Percentiles rank a stretch among this genome's conserved stretches.
Conservation (phyloP, 352 stramenopile species). For the Globisporangium paroecandrum region DNA sequence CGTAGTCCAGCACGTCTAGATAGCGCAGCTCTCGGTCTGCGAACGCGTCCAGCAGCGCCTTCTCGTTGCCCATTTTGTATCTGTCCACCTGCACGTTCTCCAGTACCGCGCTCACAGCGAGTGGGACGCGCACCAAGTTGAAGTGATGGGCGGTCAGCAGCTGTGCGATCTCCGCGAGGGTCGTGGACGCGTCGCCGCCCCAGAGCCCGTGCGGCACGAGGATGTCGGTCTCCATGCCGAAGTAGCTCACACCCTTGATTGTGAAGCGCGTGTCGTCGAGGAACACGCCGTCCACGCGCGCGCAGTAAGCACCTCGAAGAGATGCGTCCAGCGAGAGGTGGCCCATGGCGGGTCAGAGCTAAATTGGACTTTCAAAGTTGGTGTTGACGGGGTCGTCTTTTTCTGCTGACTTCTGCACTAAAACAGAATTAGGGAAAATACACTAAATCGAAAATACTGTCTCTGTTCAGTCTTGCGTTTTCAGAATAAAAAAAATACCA, state of each 20-base stretch:
- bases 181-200: constrained; percentile 50
- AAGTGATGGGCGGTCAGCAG: constrained; percentile 39
- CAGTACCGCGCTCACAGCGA: constrained; percentile 41
- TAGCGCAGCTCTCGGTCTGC: constrained; percentile 32
- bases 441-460: no score
- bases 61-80: constrained; percentile 46
- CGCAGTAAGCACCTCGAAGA: constrained; percentile 9
- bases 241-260: constrained; percentile 59
- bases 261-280: constrained; percentile 33
- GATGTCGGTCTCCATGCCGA: constrained; percentile 66
- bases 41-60: constrained; percentile 18
- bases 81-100: constrained; percentile 34
- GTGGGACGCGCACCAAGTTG: constrained; percentile 49
- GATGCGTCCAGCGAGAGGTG: no score
- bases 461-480: no score
- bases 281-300: constrained; percentile 29
- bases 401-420: no score
- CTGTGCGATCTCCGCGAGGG: constrained; percentile 30
- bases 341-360: no score
- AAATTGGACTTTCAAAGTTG: no score
- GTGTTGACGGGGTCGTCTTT: no score
- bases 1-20: constrained; percentile 53
- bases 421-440: no score
- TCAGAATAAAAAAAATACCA: no score
- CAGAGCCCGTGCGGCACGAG: constrained; percentile 56